Percentiles rank a stretch among this genome's conserved stretches.
Conservation (phyloP, 306 rosid genomes). For the Astragalus glycyphyllos region DNA sequence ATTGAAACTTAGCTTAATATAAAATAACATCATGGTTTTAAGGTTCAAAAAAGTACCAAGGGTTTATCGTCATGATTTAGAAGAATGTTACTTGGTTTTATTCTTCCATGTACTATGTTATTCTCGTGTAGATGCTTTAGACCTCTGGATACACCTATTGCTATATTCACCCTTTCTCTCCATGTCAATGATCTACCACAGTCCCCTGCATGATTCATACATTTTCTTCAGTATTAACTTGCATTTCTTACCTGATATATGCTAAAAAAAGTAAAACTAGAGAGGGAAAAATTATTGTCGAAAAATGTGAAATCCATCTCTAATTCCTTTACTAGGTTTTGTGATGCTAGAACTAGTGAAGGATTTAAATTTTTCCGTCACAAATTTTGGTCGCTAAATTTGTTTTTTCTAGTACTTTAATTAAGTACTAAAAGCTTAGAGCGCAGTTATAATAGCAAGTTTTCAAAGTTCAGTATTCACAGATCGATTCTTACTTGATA, state of each 20-base stretch:
- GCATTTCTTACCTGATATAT: background rate
- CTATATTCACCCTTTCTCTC: constrained; percentile 77
- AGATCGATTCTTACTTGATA: constrained; percentile 61
- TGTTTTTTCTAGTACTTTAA: too few species aligned
- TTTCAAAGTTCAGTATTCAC: constrained; percentile 2
- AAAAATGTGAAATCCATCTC: too few species aligned
- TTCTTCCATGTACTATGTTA: constrained; percentile 72
- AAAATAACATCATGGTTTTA: constrained; percentile 5
- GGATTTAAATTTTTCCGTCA: too few species aligned
- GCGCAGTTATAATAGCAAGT: background rate
- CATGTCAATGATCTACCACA: constrained; percentile 58
- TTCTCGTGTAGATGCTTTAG: constrained; percentile 69
- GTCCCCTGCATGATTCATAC: constrained; percentile 54
- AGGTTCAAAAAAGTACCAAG: constrained; percentile 56
- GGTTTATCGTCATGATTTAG: constrained; percentile 72
- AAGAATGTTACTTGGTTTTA: constrained; percentile 83
- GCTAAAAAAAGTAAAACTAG: too few species aligned
- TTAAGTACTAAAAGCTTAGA: too few species aligned
- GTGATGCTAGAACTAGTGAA: too few species aligned
- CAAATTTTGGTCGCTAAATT: too few species aligned
- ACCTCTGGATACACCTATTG: constrained; percentile 73
- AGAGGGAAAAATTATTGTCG: too few species aligned
- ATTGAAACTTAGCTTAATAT: constrained; percentile 14
- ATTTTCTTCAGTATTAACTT: constrained; percentile 1
- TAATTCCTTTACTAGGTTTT: too few species aligned